These are phyloP conservation scores for Schizothecium vesticola DNA, from an alignment of 495 filamentous ascomycete species.

Conservation along the genomic window DNA sequence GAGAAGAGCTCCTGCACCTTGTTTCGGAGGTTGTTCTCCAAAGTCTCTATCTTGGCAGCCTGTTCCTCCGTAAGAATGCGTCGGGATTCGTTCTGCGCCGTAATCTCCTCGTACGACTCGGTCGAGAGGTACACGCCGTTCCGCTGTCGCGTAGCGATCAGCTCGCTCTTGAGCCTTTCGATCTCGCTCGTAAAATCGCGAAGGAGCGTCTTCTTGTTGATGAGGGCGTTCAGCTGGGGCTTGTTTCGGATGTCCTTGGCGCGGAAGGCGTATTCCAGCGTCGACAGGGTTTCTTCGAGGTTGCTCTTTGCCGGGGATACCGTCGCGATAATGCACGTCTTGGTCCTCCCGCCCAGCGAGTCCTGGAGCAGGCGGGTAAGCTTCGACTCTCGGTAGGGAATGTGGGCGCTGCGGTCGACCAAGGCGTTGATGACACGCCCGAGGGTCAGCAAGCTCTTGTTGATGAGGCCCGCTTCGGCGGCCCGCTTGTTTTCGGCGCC, in stretches of 20 bases:
- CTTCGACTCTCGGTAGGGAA: constrained; percentile 96
- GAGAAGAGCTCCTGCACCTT: constrained; percentile 87
- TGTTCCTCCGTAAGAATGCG: constrained; percentile 90
- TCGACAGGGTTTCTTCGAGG: constrained; percentile 95
- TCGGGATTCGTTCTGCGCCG: constrained; percentile 85
- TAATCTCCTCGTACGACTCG: constrained; percentile 80
- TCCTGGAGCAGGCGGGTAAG: constrained; percentile 92
- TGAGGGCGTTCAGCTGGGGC: constrained; percentile 84
- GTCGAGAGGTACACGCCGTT: constrained; percentile 91
- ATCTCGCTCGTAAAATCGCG: constrained; percentile 90
- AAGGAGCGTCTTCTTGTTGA: constrained; percentile 87
- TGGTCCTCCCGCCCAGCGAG: constrained; percentile 88
- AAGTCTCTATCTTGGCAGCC: constrained; percentile 81
- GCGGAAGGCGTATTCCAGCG: constrained; percentile 92
- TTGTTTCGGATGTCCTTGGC: constrained; percentile 99
- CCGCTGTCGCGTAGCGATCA: constrained; percentile 86
- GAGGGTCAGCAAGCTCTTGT: constrained; percentile 92
- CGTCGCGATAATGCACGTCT: constrained; percentile 98
- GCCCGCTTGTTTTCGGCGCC: constrained; percentile 97
- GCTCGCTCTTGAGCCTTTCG: constrained; percentile 85
- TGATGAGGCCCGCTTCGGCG: constrained; percentile 91
- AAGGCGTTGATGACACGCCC: constrained; percentile 97
- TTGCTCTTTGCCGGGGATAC: constrained; percentile 92
- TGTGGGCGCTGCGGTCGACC: constrained; percentile 84
- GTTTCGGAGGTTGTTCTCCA: constrained; percentile 82